A percentile compares a stretch with the other conserved stretches of the same genome.
These are phyloP conservation scores for Iris pallida DNA, from an alignment of 116 monocot genomes.

Conservation along the genomic window DNA sequence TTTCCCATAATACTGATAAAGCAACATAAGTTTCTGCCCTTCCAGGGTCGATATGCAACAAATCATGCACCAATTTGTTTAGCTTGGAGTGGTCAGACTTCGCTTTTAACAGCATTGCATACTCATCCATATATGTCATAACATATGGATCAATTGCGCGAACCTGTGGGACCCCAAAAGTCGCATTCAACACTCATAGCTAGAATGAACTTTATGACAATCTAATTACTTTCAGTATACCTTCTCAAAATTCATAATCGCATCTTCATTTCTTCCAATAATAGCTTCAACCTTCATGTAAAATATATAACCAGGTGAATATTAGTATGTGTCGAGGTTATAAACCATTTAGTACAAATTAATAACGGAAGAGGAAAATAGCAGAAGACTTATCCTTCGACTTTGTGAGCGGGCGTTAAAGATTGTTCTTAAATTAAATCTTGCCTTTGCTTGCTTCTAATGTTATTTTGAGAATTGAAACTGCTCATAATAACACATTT, in stretches of 20 bases:
- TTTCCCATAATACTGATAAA: constrained; percentile 87
- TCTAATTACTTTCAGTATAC: constrained; percentile 24
- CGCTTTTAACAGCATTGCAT: constrained; percentile 92
- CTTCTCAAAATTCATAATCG: constrained; percentile 98
- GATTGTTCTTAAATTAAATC: no score
- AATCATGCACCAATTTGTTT: constrained; percentile 92
- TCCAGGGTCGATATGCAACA: constrained; percentile 79
- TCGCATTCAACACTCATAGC: no score
- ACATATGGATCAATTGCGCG: constrained; percentile 87
- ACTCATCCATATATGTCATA: constrained; percentile 98
- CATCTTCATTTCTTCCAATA: constrained; percentile 87
- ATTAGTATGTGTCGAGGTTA: no score
- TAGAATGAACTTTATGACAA: background rate
- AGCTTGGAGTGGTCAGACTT: constrained; percentile 78
- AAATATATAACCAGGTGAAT: constrained; percentile 2
- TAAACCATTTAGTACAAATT: no score
- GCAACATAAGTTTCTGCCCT: constrained; percentile 86
- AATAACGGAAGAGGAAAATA: no score
- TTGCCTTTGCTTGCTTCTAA: no score
- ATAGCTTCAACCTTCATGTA: constrained; percentile 85
- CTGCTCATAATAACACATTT: no score
- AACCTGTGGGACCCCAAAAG: constrained; percentile 36
- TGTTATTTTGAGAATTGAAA: no score
- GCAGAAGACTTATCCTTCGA: no score
- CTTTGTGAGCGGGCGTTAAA: no score